Evolutionary conservation across 2,329 filamentous ascomycete species (phyloP).

Genomic region (Paracorniculantispora psalliotae): DNA sequence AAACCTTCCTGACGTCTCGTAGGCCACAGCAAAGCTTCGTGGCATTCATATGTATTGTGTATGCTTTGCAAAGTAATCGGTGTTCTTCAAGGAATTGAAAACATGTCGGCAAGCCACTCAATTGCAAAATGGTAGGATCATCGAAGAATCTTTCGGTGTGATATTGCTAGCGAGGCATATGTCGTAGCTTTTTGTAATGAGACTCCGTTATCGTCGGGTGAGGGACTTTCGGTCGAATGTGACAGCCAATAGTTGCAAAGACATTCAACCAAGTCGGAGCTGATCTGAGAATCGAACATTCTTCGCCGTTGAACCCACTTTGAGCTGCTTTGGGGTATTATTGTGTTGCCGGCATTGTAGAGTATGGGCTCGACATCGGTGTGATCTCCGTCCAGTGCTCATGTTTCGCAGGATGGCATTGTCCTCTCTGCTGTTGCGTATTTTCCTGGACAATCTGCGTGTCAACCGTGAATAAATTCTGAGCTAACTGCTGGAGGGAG

Average conservation of each 20-base stretch:
- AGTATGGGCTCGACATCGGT: not conserved
- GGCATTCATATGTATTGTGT: too few relatives aligned
- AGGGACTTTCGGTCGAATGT: not conserved
- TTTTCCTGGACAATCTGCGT: not conserved
- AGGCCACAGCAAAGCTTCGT: too few relatives aligned
- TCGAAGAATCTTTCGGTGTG: not conserved
- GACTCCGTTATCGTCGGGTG: not conserved
- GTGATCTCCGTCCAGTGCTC: not conserved
- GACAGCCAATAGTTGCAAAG: not conserved
- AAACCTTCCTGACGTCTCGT: too few relatives aligned
- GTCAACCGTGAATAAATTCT: not conserved
- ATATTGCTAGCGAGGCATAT: not conserved
- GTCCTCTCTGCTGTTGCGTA: not conserved
- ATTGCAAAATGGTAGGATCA: too few relatives aligned
- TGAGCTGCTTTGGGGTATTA: not conserved
- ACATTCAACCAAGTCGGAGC: not conserved
- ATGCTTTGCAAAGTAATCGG: too few relatives aligned
- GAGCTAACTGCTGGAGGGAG: not conserved
- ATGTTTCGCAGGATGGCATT: not conserved
- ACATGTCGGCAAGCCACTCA: too few relatives aligned
- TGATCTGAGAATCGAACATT: not conserved
- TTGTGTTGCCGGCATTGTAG: not conserved
- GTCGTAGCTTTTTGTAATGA: not conserved
- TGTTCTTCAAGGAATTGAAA: too few relatives aligned
- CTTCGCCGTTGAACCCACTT: not conserved